Conservation (phyloP, 2,329 filamentous ascomycete species). For the Xylaria arbuscula region DNA sequence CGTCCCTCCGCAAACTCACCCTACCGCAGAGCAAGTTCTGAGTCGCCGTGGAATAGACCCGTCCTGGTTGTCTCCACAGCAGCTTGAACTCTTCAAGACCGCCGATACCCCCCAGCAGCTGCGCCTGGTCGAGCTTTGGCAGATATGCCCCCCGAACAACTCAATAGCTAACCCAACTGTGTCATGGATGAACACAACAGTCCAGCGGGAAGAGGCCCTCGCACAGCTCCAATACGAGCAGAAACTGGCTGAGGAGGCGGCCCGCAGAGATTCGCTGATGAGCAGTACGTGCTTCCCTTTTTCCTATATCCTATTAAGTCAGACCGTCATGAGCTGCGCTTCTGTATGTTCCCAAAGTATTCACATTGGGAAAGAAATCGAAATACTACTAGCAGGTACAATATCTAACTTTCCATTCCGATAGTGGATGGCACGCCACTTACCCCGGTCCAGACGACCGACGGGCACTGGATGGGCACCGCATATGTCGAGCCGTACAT, state of each 20-base stretch:
- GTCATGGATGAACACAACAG: constrained; percentile 63
- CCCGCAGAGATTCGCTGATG: constrained; percentile 56
- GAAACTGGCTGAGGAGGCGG: constrained; percentile 56
- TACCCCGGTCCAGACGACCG: constrained; percentile 62
- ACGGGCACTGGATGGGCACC: constrained; percentile 63
- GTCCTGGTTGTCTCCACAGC: constrained; percentile 74
- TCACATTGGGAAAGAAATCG: too few relatives aligned
- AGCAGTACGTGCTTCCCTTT: constrained; percentile 48
- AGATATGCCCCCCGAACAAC: constrained; percentile 77
- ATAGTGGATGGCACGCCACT: constrained; percentile 63
- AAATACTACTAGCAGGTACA: background rate
- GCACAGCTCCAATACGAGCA: constrained; percentile 71
- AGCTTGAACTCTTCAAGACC: constrained; percentile 81
- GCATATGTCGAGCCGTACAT: constrained; percentile 83
- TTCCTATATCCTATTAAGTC: background rate
- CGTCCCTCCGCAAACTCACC: constrained; percentile 61
- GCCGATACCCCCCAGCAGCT: constrained; percentile 78
- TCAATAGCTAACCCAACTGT: constrained; percentile 65
- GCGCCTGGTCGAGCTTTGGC: constrained; percentile 86
- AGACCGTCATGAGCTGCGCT: background rate
- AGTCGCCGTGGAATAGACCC: constrained; percentile 76
- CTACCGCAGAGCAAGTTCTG: constrained; percentile 68
- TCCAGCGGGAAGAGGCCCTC: constrained; percentile 69
- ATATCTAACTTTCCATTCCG: background rate
- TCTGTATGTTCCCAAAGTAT: background rate